Percentiles rank a stretch among this genome's conserved stretches.
These are phyloP conservation scores for Vitrella brassicaformis DNA, from an alignment of 73 alveolate genomes.

Conservation along the genomic window DNA sequence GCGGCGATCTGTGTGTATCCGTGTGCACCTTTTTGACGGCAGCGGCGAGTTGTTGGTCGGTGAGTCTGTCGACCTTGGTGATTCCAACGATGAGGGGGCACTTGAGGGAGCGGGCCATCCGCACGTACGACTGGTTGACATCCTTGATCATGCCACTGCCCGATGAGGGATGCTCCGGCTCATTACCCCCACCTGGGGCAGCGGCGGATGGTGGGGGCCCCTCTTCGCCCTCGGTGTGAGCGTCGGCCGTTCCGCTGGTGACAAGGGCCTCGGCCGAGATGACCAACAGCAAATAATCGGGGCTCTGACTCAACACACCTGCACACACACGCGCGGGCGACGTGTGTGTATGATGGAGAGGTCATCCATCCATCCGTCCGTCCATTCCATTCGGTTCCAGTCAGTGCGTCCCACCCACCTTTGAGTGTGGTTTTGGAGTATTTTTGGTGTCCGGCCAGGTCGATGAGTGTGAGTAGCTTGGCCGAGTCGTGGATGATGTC, in stretches of 20 bases:
- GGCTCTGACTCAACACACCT: not conserved
- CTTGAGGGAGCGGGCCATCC: not conserved
- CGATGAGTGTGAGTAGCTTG: slow-evolving; percentile 78
- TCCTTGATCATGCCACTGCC: too few species aligned
- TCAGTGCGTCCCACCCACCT: not conserved
- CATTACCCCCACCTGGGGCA: not conserved
- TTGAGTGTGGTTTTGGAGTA: slow-evolving; percentile 52
- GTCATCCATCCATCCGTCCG: too few species aligned
- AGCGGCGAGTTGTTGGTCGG: too few species aligned
- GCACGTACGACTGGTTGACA: too few species aligned
- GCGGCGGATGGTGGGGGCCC: not conserved
- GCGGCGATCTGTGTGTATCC: too few species aligned
- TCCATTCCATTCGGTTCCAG: not conserved
- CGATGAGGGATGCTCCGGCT: too few species aligned
- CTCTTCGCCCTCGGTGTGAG: not conserved
- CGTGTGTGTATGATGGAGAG: not conserved
- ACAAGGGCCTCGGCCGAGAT: not conserved
- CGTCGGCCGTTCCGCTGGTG: not conserved
- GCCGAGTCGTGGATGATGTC: slow-evolving; percentile 38
- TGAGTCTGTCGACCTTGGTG: too few species aligned
- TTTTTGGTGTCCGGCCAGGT: slow-evolving; percentile 86
- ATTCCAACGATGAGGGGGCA: not conserved
- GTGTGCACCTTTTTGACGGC: too few species aligned
- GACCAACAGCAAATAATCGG: not conserved
- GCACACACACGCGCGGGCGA: not conserved